Evolutionary conservation across 495 filamentous ascomycete species (phyloP), one percentile per base, ranked within the genome.

Genomic region (Aspergillus cavernicola): DNA sequence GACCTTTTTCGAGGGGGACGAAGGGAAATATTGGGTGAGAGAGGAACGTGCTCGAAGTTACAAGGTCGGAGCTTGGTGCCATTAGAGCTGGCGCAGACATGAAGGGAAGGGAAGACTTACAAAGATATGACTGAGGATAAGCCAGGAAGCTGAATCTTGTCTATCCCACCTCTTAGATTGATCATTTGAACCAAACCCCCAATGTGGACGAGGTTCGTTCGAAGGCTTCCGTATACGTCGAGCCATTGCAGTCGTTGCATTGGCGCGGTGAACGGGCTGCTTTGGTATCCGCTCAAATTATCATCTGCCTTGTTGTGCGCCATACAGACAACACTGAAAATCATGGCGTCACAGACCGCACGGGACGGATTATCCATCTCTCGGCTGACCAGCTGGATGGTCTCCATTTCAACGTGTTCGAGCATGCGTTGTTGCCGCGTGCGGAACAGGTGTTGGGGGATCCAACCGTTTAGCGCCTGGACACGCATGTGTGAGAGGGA

Each of bases 241-340:
- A 76, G 45, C 73, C 70, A 76, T 36, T 76, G 73, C 24, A 76
- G 48, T 7, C 65, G 64, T 42, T 63, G 71, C 49, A 74, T 62
- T 0, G 73, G 73, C 1, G 71, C 58, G 18, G 60, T 59, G 23
- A 73, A 74, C 8, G 73, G 70, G 1, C 59, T 67, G 13, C 26
- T 57, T 19, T 47, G 51, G 12, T 7, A 28, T 10, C 20, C 22
- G 33, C n/a, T 32, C 15, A 44, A 7, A 13, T 43, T 47, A 10
- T 66, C 52, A 10, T 66, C 57, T 0, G 67, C 60, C n/a, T 58
- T 60, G 52, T 71, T 71, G 55, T 75, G 69, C 10, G 69, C 69
- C 70, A 75, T 70, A 41, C 69, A 71, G 15, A 74, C 64, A 0
- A 75, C 70, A 29, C 69, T 71, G 4, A 72, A 58, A 16, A 75